These are phyloP conservation scores for Hemileccinum rubropunctum DNA, from an alignment of 768 basidiomycete genomes.

Conservation along the genomic window DNA sequence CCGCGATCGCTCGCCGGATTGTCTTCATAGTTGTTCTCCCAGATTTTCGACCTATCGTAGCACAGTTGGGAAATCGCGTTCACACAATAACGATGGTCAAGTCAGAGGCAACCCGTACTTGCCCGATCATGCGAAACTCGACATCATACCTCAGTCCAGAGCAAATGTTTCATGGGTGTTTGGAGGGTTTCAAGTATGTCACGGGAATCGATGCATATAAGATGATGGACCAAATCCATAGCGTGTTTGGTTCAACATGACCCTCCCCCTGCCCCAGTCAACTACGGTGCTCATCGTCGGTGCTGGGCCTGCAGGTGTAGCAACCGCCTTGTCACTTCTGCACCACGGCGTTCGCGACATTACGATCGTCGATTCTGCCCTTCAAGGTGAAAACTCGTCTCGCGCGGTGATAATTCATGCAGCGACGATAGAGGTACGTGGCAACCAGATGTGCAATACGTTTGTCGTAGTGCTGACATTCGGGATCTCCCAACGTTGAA, in stretches of 20 bases:
- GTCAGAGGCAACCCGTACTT: too few species aligned
- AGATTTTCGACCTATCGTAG: too few species aligned
- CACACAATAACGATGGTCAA: too few species aligned
- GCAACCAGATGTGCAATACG: neutral
- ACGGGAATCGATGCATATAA: neutral
- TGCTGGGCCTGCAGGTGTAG: slow-evolving; percentile 45
- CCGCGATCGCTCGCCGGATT: too few species aligned
- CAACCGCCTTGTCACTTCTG: slow-evolving; percentile 42
- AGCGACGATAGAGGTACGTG: slow-evolving; percentile 45
- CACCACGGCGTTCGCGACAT: slow-evolving; percentile 39
- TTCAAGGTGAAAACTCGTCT: slow-evolving; percentile 33
- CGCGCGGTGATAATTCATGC: slow-evolving; percentile 46
- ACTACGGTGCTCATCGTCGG: slow-evolving; percentile 46
- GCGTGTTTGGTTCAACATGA: neutral
- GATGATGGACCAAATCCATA: neutral
- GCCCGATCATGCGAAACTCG: too few species aligned
- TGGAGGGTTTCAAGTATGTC: too few species aligned
- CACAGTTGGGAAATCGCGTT: too few species aligned
- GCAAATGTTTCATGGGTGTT: too few species aligned
- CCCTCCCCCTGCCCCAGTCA: slow-evolving; percentile 30
- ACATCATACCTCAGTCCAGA: too few species aligned
- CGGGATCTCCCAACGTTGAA: neutral
- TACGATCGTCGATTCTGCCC: slow-evolving; percentile 25
- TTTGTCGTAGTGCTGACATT: neutral
- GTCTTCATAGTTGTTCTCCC: too few species aligned